Evolutionary conservation across 805 yeast genomes (phyloP), one percentile per base, ranked within the genome.

Genomic region (Candida ponderosae): DNA sequence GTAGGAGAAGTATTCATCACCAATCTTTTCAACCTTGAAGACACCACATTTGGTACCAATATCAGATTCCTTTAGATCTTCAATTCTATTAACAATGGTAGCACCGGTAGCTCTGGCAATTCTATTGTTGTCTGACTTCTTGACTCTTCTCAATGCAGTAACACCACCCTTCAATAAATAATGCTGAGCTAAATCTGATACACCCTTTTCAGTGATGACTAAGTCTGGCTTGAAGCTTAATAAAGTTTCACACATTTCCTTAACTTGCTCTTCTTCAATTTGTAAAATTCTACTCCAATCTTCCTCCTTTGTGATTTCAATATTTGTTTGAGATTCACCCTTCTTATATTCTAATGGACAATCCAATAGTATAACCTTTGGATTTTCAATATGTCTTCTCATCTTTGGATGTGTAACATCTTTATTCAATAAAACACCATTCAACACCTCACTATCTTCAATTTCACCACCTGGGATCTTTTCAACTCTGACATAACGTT

Each of bases 331-430:
- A 3, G 97, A 88, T 66, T 93, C 99, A 47, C 98, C 99, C 72
- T 93, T 93, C 68, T 93, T 93, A 68, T 93, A 93, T 65, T 93
- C 99, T 51, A 93, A 71, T 11, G 99, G 97, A 63, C 97, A 89
- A 65, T 93, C 99, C 50, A 93, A 72, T 48, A 93, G 71, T 16
- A 93, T 74, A 38, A 93, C 76, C 46, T 90, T 76, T 35, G 99
- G 99, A 54, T 87, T 84, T 58, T 81, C 84, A 49, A 93, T 83
- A 51, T 68, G 56, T 59, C 99, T 79, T 51, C 81, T 81, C 99
- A 93, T 93, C 62, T 89, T 88, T 45, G 99, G 98, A 63, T 93
- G 99, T n/a, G 94, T 88, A 40, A 93, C 94, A 57, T 93, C 99
- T 63, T 93, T 93, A 68, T 93, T 93, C 52, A 93, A 73, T 65